Base-by-base conservation (phyloP, 1,139 yeast species). In the Geotrichum aggregatum region DNA sequence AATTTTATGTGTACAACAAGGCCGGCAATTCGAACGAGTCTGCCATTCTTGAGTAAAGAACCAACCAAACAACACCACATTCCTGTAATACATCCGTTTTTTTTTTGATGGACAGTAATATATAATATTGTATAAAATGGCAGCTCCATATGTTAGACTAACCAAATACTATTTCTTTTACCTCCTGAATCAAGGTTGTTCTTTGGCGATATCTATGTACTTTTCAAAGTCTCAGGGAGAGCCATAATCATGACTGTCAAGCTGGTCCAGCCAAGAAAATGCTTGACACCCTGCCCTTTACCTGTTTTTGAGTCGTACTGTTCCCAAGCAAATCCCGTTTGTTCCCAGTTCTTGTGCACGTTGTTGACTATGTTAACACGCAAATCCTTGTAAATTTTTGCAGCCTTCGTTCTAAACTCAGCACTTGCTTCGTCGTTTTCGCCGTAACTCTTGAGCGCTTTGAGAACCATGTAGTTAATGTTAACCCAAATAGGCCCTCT, bases 211-310 rank as follows among this genome's bases (percentile, higher is more conserved):
- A n/a, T n/a, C n/a, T n/a, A n/a, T n/a, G n/a, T n/a, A n/a, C n/a
- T n/a, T n/a, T 53, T 45, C 33, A 66, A 40, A 19, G 47, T 52
- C 56, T 78, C 81, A 1, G 92, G 91, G 87, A 86, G 81, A 49
- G 77, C 76, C 94, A 94, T 86, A 66, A 92, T 86, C 60, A 82
- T 75, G 11, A 87, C 80, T 3, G 87, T 84, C 56, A 89, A 70
- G 0, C 96, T 82, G 0, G 97, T 83, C 98, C 98, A 92, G 2
- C 98, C 98, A 45, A 89, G 75, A 70, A 92, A 92, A 65, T 88
- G 92, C 66, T 86, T 84, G 3, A 92, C 94, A 7, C 98, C 89
- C 61, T 80, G 80, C 1, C 91, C 87, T 2, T 69, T 66, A 1
- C 98, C 98, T 3, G 82, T 80, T 30, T 64, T 68, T 56, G 88